These are phyloP conservation scores for Excoecaria agallocha DNA, from an alignment of 345 rosid genomes.

Conservation along the genomic window DNA sequence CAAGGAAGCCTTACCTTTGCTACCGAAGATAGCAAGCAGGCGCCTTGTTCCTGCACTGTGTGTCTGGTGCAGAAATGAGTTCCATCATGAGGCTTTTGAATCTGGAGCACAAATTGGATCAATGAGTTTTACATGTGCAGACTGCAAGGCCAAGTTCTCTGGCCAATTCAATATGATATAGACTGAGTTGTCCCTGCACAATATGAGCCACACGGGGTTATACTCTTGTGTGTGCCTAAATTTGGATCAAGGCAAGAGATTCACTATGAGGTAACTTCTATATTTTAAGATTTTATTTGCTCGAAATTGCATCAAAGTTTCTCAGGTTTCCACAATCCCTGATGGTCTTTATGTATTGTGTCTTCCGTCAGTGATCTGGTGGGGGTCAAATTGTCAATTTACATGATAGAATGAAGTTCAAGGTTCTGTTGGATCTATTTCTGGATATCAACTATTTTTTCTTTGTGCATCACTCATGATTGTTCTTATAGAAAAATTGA, in stretches of 20 bases:
- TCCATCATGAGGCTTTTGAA: conserved; percentile 31
- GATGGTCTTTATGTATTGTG: too few relatives aligned
- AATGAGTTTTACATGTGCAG: conserved; percentile 37
- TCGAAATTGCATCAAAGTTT: background rate
- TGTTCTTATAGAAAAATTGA: too few relatives aligned
- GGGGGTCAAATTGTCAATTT: too few relatives aligned
- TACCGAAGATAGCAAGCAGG: conserved; percentile 36
- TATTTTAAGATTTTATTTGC: conserved; percentile 4
- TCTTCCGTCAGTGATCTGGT: too few relatives aligned
- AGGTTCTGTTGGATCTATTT: too few relatives aligned
- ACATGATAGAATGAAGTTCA: too few relatives aligned
- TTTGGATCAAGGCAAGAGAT: conserved; percentile 8
- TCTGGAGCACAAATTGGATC: conserved; percentile 28
- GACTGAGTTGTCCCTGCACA: conserved; percentile 11
- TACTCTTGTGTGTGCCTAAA: conserved; percentile 3
- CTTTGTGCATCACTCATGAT: too few relatives aligned
- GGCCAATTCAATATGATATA: conserved; percentile 28
- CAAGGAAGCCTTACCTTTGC: conserved; percentile 47
- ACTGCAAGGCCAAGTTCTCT: conserved; percentile 44
- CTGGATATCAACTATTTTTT: too few relatives aligned
- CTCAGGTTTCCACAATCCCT: too few relatives aligned
- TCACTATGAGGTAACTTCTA: conserved; percentile 24
- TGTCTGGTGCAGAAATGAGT: conserved; percentile 46
- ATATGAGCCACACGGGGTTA: conserved; percentile 1
- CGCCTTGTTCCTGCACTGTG: conserved; percentile 32